Base-by-base conservation (phyloP, 2,329 filamentous ascomycete species). In the Hymenoscyphus scutula region DNA sequence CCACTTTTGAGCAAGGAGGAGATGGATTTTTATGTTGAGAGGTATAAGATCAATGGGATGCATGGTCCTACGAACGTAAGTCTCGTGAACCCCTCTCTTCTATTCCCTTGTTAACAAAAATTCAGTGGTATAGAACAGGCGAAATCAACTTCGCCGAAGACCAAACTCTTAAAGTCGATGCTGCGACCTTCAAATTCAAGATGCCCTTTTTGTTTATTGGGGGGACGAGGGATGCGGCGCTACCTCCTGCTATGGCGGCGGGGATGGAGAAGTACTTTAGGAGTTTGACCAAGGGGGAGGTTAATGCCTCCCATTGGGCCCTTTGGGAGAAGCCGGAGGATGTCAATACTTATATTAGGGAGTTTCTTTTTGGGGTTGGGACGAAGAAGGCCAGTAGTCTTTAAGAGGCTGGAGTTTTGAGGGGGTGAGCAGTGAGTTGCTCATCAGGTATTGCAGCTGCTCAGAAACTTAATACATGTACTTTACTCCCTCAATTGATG, bases 91-190 rank as follows among this genome's bases (percentile, higher is more conserved):
- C 10, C 37, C n/a, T 32, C 27, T 27, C n/a, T 29, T 27, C 23
- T 7, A 27, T 56, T 8, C 23, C 10, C 23, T n/a, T 17, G 19
- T 27, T 37, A 34, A 37, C 58, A 53, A 32, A 27, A 34, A 3
- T 7, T n/a, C 17, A 60, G 62, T 97, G 92, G 91, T 99, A 99
- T 78, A 87, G 92, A 53, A 89, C 84, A 2, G 80, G 84, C 23
- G 79, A 84, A 74, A 75, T 88, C 66, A 97, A 96, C 76, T 90
- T 81, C 73, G 83, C 91, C 48, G 91, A 97, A 66, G 95, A 97
- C 72, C 68, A 75, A 56, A 74, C 79, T 51, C 78, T 90, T 48
- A 80, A 85, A 59, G 79, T 84, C 64, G 86, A 87, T 70, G 86
- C 80, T 72, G 79, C 84, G 59, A 82, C 85, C 48, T 67, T 63